Evolutionary conservation across 1,284 basidiomycete species (phyloP).

Genomic region (Sanguinoderma infundibulare): DNA sequence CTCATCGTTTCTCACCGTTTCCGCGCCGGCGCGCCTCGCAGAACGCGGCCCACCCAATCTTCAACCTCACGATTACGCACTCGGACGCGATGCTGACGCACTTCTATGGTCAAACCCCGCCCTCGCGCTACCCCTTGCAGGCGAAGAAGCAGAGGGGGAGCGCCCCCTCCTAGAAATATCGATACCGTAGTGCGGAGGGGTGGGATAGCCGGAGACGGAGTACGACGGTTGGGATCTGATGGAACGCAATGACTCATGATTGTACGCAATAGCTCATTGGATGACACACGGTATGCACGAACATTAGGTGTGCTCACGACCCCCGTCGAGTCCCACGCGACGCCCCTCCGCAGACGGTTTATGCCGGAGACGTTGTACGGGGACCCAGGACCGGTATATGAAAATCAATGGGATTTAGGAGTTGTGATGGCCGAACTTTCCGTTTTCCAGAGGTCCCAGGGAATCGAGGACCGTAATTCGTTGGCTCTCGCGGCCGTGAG

Average conservation of each 20-base stretch:
- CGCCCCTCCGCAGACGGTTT: too few relatives aligned
- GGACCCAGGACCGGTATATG: not conserved
- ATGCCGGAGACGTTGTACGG: too few relatives aligned
- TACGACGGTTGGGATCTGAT: not conserved
- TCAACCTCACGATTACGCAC: constrained; percentile 82
- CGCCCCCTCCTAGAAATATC: not conserved
- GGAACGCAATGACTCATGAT: not conserved
- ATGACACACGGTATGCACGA: not conserved
- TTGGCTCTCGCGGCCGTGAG: not conserved
- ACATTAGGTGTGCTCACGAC: not conserved
- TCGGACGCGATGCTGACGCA: constrained; percentile 73
- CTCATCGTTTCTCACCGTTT: not conserved
- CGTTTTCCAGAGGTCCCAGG: not conserved
- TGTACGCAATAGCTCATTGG: constrained; percentile 1
- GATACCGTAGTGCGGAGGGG: not conserved
- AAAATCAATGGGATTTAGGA: not conserved
- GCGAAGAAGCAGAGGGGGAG: constrained; percentile 4
- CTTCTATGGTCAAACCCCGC: constrained; percentile 73
- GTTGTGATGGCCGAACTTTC: not conserved
- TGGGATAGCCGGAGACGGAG: not conserved
- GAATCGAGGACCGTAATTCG: not conserved
- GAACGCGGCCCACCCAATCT: constrained; percentile 91
- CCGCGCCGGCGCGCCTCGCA: constrained; percentile 34
- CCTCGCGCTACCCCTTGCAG: constrained; percentile 27
- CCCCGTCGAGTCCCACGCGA: not conserved